Conservation (phyloP, 148 eudicot genomes). For the Rhododendron ferrugineum region DNA sequence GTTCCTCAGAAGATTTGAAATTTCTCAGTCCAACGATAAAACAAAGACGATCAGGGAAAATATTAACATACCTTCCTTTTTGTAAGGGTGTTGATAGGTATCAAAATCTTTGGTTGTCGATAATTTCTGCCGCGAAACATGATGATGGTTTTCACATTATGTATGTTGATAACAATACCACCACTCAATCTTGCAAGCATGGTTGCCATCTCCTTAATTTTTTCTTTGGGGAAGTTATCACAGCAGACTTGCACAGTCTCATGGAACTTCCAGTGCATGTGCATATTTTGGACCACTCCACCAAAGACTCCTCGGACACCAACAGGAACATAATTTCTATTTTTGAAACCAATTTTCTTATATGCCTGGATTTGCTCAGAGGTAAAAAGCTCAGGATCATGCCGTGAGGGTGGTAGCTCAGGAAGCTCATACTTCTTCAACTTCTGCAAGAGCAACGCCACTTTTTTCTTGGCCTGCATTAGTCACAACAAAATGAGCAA, state of each 20-base stretch:
- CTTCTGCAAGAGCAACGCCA: constrained; percentile 92
- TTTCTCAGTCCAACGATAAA: not conserved
- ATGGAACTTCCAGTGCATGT: constrained; percentile 98
- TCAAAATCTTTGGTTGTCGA: constrained; percentile 91
- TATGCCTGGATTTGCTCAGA: constrained; percentile 89
- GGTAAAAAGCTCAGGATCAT: constrained; percentile 94
- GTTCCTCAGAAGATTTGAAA: not conserved
- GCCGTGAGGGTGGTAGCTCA: constrained; percentile 83
- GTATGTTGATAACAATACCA: constrained; percentile 88
- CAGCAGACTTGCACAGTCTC: constrained; percentile 99
- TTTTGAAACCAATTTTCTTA: constrained; percentile 89
- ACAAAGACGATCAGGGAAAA: not conserved
- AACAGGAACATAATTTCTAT: constrained; percentile 85
- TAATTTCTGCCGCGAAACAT: constrained; percentile 98
- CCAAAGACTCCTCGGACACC: constrained; percentile 99
- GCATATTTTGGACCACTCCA: constrained; percentile 99
- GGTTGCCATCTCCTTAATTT: constrained; percentile 93
- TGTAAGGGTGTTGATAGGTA: constrained; percentile 91
- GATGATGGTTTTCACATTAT: constrained; percentile 92
- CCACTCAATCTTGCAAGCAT: constrained; percentile 92
- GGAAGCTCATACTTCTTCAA: constrained; percentile 96
- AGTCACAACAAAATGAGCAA: constrained; percentile 11
- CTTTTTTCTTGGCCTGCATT: constrained; percentile 93
- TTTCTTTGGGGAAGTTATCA: constrained; percentile 97
- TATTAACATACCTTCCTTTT: constrained; percentile 69